These are phyloP conservation scores for Pichia sp. DNA, from an alignment of 1,139 yeast genomes.

Conservation along the genomic window DNA sequence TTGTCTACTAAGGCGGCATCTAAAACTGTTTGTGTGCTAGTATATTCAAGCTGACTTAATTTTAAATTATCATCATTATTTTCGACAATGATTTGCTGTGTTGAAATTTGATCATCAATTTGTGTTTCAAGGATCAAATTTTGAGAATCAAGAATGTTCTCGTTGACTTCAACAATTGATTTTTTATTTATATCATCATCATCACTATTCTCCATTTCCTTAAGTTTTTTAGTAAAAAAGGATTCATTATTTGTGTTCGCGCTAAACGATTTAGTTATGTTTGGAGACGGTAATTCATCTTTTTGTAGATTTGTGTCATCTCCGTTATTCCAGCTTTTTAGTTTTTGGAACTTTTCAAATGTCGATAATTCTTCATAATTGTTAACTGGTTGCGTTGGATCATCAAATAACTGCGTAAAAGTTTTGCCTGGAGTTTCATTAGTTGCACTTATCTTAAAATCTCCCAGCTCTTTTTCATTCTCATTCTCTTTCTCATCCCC, in stretches of 20 bases:
- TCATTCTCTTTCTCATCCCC: no score
- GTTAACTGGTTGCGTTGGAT: background rate
- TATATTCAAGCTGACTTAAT: background rate
- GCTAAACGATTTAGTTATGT: background rate
- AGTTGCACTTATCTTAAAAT: no score
- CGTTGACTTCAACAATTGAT: background rate
- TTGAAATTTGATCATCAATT: constrained; percentile 9
- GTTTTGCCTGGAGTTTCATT: background rate
- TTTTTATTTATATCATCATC: background rate
- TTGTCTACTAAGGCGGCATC: no score
- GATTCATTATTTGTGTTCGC: background rate
- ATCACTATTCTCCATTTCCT: background rate
- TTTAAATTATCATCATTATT: background rate
- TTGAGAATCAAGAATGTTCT: constrained; percentile 20
- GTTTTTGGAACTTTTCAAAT: constrained; percentile 15
- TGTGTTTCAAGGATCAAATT: constrained; percentile 24
- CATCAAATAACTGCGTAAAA: constrained; percentile 15
- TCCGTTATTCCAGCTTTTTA: constrained; percentile 6
- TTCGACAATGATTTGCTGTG: background rate
- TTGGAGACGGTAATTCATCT: no score
- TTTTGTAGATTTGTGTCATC: background rate
- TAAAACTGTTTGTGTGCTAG: no score
- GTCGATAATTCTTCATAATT: constrained; percentile 10
- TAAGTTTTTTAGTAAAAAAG: constrained; percentile 8
- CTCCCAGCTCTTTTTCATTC: no score